phyloP scores from a whole-genome alignment of 2,329 filamentous ascomycete species.

The Aureobasidium subglaciale region DNA sequence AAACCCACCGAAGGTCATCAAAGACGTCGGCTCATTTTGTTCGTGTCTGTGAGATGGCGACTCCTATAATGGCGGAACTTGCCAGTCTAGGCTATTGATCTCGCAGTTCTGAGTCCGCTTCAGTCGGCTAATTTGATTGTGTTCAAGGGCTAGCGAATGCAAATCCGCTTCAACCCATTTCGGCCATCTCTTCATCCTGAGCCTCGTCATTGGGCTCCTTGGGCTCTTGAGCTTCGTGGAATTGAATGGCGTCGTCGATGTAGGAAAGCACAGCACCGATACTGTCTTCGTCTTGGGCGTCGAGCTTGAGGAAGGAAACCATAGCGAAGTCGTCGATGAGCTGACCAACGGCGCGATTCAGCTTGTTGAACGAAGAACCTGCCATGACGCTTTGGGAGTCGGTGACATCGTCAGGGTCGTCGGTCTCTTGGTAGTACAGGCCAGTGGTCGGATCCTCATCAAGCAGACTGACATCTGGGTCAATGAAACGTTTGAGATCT shows the following conservation, averaged over 20 bases:
- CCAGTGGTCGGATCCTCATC: conserved; percentile 66
- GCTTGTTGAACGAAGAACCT: conserved; percentile 69
- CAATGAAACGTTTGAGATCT: conserved; percentile 83
- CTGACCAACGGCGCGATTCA: conserved; percentile 82
- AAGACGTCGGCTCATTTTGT: too few species aligned
- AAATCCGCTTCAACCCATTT: conserved; percentile 23
- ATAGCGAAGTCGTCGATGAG: conserved; percentile 97
- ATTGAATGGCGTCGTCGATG: conserved; percentile 91
- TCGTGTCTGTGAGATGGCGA: too few species aligned
- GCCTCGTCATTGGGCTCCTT: conserved; percentile 59
- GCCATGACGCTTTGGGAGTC: conserved; percentile 67
- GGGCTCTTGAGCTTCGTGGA: conserved; percentile 86
- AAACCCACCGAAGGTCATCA: too few species aligned
- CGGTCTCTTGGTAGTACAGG: conserved; percentile 32
- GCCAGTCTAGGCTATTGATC: too few species aligned
- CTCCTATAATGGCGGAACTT: too few species aligned
- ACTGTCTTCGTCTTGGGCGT: conserved; percentile 87
- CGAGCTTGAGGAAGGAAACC: conserved; percentile 88
- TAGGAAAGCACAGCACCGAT: conserved; percentile 78
- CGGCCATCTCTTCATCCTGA: conserved; percentile 46
- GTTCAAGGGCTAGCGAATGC: too few species aligned
- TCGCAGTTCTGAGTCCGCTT: too few species aligned
- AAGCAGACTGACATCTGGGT: conserved; percentile 74
- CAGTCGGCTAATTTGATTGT: too few species aligned
- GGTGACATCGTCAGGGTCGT: conserved; percentile 41